Base-by-base conservation (phyloP, 148 eudicot species). In the Talinum fruticosum region DNA sequence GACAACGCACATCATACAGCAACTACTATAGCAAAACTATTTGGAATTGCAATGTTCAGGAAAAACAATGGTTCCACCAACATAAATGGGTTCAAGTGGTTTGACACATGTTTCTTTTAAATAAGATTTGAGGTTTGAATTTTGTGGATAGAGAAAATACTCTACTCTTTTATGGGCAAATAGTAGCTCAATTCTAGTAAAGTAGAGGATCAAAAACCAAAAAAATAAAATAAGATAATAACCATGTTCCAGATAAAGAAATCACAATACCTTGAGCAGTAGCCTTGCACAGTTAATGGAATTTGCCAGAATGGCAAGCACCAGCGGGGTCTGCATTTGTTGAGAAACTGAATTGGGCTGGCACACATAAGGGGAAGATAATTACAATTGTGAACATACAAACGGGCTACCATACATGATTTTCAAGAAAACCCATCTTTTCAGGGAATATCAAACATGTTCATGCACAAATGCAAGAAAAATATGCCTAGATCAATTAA, bases 181-280 rank as follows among this genome's bases (percentile, higher is more conserved):
- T n/a, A n/a, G n/a, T n/a, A n/a, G n/a, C n/a, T n/a, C n/a, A n/a
- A n/a, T n/a, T n/a, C n/a, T n/a, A n/a, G n/a, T n/a, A n/a, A n/a
- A n/a, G n/a, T n/a, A n/a, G n/a, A n/a, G n/a, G n/a, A n/a, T n/a
- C n/a, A n/a, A n/a, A n/a, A n/a, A n/a, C n/a, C n/a, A n/a, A n/a
- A n/a, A n/a, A n/a, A n/a, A n/a, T n/a, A n/a, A n/a, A n/a, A n/a
- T n/a, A n/a, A n/a, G n/a, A n/a, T n/a, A n/a, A n/a, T n/a, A n/a
- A n/a, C n/a, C n/a, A n/a, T n/a, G n/a, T n/a, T n/a, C n/a, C n/a
- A n/a, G n/a, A n/a, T n/a, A n/a, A n/a, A n/a, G 64, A 2, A 23
- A 57, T 57, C 33, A 72, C 5, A 30, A 49, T 69, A 77, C 79
- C 79, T 77, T 77, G 34, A 77, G 73, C 66, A 77, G 34, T 77